Evolutionary conservation across 225 moss, liverwort and hornwort species (phyloP), one percentile per base, ranked within the genome.

Genomic region (Polytrichum formosum): DNA sequence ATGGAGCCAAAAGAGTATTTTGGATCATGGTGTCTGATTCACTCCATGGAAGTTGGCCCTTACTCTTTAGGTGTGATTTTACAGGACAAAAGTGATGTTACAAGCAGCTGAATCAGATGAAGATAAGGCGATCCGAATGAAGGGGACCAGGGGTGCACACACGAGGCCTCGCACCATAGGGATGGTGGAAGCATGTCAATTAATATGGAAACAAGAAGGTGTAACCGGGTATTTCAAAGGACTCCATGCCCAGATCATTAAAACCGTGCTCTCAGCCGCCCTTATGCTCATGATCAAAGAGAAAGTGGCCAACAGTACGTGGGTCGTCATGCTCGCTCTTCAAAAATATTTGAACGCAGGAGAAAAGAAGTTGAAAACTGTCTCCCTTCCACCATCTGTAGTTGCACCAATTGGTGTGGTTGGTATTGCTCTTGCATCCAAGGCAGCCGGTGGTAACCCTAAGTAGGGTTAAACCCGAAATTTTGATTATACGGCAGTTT

Each of bases 271-370:
- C 8, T 88, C 94, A 28, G 94, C 92, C 58, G 97, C 97, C 9
- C 80, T 98, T 25, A 84, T 98, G 97, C 78, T 98, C 62, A 94
- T 92, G 91, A 94, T 94, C 58, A 98, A 98, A 65, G 97, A 98
- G 88, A 94, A 98, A 78, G 91, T 91, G 17, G 69, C 89, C 26
- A 78, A 75, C 31, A 79, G 78, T 59, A 94, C 97, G 0, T 92
- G 94, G 94, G 72, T 90, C 18, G 78, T 85, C 63, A 81, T 98
- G 82, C 65, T 91, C 70, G 91, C 90, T 22, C 46, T 92, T 5
- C 88, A 88, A 25, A 83, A 66, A 30, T 91, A 82, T 79, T 75
- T 78, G 78, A 77, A 75, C 59, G 79, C 80, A 77, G 69, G 87
- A 6, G 87, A 72, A 64, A 79, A 74, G 22, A 91, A 78, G 81